Conservation (phyloP, 1,284 basidiomycete species). For the Mycocalia duriaeana region DNA sequence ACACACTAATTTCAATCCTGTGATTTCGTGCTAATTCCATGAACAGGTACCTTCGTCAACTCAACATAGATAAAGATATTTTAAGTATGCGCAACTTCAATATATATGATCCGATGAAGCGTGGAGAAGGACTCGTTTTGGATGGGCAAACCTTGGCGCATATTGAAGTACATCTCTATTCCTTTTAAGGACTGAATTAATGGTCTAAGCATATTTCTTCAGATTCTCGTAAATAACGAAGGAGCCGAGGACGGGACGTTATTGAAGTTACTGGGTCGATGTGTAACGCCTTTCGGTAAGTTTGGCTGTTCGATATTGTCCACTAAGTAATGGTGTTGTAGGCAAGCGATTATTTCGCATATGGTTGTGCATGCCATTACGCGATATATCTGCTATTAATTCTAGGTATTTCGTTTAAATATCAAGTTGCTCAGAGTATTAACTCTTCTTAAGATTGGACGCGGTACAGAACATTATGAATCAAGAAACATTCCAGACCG, state of each 20-base stretch:
- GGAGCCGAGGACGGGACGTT: conserved; percentile 87
- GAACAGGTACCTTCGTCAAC: conserved; percentile 75
- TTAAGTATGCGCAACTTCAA: conserved; percentile 94
- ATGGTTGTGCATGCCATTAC: conserved; percentile 89
- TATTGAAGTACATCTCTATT: conserved; percentile 67
- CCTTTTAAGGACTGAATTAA: too few relatives aligned
- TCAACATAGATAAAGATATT: conserved; percentile 93
- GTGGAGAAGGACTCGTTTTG: conserved; percentile 76
- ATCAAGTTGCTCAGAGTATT: conserved; percentile 6
- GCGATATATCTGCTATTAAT: conserved; percentile 79
- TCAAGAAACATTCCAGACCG: conserved; percentile 68
- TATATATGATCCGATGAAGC: conserved; percentile 90
- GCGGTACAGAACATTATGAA: conserved; percentile 76
- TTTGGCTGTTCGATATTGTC: conserved; percentile 8
- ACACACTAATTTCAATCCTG: too few relatives aligned
- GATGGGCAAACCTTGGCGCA: conserved; percentile 94
- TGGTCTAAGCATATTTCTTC: too few relatives aligned
- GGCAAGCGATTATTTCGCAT: conserved; percentile 90
- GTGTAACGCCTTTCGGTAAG: conserved; percentile 85
- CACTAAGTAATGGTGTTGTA: conserved; percentile 22
- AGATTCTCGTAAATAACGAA: conserved; percentile 88
- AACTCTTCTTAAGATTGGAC: conserved; percentile 58
- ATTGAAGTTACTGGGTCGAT: conserved; percentile 77
- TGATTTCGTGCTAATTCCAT: background rate
- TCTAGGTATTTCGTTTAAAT: conserved; percentile 51